Base-by-base conservation (phyloP, 768 basidiomycete genomes). In the Kwoniella bestiolae region DNA sequence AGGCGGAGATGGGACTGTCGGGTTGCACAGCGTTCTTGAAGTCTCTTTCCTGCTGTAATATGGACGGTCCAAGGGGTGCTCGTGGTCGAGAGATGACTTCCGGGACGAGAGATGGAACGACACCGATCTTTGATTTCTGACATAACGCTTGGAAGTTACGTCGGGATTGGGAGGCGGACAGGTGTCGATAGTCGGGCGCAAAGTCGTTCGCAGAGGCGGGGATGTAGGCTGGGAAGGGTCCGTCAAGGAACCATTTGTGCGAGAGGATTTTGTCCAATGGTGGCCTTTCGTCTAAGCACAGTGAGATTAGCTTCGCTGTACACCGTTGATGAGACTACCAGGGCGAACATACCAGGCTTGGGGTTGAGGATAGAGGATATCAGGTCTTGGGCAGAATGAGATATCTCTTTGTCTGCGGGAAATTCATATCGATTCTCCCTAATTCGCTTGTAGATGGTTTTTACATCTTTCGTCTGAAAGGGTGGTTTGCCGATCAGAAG, bases 401-500 rank as follows among this genome's bases (percentile, higher is more conserved):
- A 91, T 58, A 94, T 86, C 6, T 83, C 79, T 56, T 89, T 86
- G 60, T 92, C 90, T 3, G 87, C 70, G 0, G 95, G 95, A 80
- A 96, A 97, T 70, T 91, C 90, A 76, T 98, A 98, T 73, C 90
- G 87, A 75, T 96, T 94, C 80, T 92, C 89, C 16, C 90, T 89
- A 79, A 99, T 99, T 53, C 94, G 91, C 90, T 92, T 89, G 83
- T 97, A 96, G 66, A 98, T 97, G 11, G 88, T 88, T 82, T 97
- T 96, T 74, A 98, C 93, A 57, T 98, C 94, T 79, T 96, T 94
- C 16, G 94, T 97, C 81, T 99, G 96, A 84, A 99, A 99, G 0
- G 95, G 95, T 1, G 95, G 95, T n/a, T 90, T 88, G 12, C 96
- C 96, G 32, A 97, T 85, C 32, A 95, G 84, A 56, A 97, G 87